Evolutionary conservation across 176 grass and related monocot species (phyloP), one percentile per base, ranked within the genome.

Genomic region (Cenchrus purpureus): DNA sequence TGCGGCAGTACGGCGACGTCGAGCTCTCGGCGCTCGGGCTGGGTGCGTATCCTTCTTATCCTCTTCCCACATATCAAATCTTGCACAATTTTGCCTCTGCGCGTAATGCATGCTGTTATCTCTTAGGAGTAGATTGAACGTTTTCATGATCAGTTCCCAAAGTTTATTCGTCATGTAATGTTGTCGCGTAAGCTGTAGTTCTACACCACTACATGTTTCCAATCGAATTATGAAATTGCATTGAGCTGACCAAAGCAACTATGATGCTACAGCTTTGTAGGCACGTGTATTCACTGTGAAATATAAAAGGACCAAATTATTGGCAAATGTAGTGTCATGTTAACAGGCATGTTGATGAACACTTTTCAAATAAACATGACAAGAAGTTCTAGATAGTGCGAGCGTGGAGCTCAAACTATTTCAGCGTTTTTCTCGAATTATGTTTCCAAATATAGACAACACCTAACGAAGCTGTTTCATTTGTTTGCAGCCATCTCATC

Each of bases 1-100:
- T 97, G 88, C 92, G 92, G 82, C 85, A 94, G 51, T 79, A 97
- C 43, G 62, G 72, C 65, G 92, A 94, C 48, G 92, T 97, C 32
- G 90, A 97, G 74, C 92, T 94, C 69, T 97, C 95, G n/a, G 92
- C 86, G 52, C 92, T 94, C 48, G 95, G 95, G 34, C 90, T 94
- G 90, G 92, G 95, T 97, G 88, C 48, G 58, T 68, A 53, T 28
- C 25, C 48, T 51, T 51, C 43, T 51, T 12, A 10, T 65, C 45
- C 76, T 22, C 43, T 4, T 53, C 25, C 12, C 29, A 4, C 22
- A 49, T 12, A 82, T 7, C 16, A 9, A 61, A 68, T 17, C 10
- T 48, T 75, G 2, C 32, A 13, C 8, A 20, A 50, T 20, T 44
- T 40, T 34, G 55, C 15, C 11, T 61, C 20, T 13, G 15, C 9